Base-by-base conservation (phyloP, 441 rosid species). In the Pelargonium australe region DNA sequence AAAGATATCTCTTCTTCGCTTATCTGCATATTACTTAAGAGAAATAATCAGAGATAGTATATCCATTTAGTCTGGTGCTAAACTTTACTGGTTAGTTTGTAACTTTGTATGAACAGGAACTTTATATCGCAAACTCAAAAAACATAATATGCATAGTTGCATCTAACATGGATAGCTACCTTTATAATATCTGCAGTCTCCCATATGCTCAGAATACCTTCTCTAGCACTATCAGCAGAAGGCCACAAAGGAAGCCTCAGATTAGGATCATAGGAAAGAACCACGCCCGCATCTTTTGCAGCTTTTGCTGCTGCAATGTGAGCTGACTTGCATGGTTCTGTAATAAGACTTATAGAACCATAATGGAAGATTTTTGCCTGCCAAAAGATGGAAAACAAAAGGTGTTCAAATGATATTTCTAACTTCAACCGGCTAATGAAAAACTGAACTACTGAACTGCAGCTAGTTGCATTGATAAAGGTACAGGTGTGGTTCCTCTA, bases 241-340 rank as follows among this genome's bases (percentile, higher is more conserved):
- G 96, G 86, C 98, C 98, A 93, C 72, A 93, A 72, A 0, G 98
- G 95, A 55, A 93, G 97, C 85, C 98, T 85, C 58, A 91, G 85
- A 79, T 91, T 93, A 63, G 98, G 97, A 66, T 89, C 98, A 76
- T 91, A 93, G 3, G 98, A 93, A 43, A 93, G 81, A 66, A 93
- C 10, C 66, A 79, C 93, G 72, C 98, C 96, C 10, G 96, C 96
- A 31, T 88, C 97, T 77, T 91, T 93, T 34, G 97, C 96, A 58
- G 96, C 90, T 77, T 85, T 93, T 3, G 89, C 83, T 60, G 97
- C 98, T 64, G 98, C 92, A 25, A 89, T 82, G 76, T 94, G 98
- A 0, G 98, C 96, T 16, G 96, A 87, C 73, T 83, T 94, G 81
- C 97, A 88, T 64, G 97, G 98, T 69, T 94, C 98, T 12, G 96